Base-by-base conservation (phyloP, 1,284 basidiomycete genomes). In the Fomitopsis palustris region DNA sequence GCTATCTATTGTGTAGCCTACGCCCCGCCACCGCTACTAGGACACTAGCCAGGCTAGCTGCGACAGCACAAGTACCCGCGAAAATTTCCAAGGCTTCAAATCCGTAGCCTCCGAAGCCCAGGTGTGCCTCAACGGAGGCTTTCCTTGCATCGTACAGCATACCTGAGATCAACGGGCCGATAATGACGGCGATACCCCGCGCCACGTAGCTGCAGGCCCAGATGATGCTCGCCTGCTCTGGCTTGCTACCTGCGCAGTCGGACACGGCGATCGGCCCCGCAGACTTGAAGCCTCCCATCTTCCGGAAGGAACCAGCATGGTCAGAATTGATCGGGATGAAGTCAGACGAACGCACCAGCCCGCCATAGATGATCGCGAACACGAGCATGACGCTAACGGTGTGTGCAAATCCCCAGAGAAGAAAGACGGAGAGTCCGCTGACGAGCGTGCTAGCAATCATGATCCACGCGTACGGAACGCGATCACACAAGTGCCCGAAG, bases 281-380 rank as follows among this genome's bases (percentile, higher is more conserved):
- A 1, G 69, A 65, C 12, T 64, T 65, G 63, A 65, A 70, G 23
- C 69, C 67, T 38, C 69, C 67, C 59, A 67, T 69, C 67, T 70
- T 39, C 47, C 9, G 14, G 45, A 12, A 45, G 12, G 6, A 23
- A 21, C 16, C 4, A 29, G 21, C 8, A 23, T 47, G 33, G 14
- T 7, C 23, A 21, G 16, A 9, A 27, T 2, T 12, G n/a, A 29
- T 43, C 14, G n/a, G 29, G 10, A 29, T 3, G 31, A 9, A 41
- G 38, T 39, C 14, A 19, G 2, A 10, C 9, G 2, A 3, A 64
- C 67, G 57, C 41, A 69, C 69, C 56, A 70, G 52, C 1, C 64
- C 60, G 70, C 69, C 69, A 52, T 67, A 69, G 29, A 69, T 62
- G 49, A 70, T 61, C 5, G 66, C 67, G 43, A 69, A 70, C 12